Base-by-base conservation (phyloP, 768 basidiomycete species). In the Trametes sanguinea region DNA sequence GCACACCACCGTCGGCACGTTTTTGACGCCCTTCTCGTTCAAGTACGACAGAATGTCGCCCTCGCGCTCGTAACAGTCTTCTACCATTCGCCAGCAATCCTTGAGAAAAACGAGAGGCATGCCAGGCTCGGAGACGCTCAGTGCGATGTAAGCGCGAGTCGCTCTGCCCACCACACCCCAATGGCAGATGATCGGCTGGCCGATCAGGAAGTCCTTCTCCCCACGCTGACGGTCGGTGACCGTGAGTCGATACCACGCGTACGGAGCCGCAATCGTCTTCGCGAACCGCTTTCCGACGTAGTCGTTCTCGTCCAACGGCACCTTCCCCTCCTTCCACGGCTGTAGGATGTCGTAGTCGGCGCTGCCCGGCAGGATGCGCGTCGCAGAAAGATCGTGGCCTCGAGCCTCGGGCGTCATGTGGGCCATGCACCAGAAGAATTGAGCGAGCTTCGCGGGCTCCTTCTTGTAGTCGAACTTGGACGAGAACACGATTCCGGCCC, bases 11-110 rank as follows among this genome's bases (percentile, higher is more conserved):
- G 62, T 63, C 1, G 62, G 62, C 1, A 63, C 29, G 51, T 50
- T 11, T 9, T 32, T 2, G 9, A 30, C 48, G 2, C 30, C 48
- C 4, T 50, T 16, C 29, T 11, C 27, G n/a, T 55, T 39, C 16
- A 67, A 54, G 6, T 51, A 8, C 29, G 40, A 8, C 6, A 60
- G 51, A 1, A 56, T 42, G 2, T 53, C 57, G 2, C 63, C 57
- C 50, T 67, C 66, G 16, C 46, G 22, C 37, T 48, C 11, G 14
- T 54, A 32, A 1, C 7, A 32, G 11, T 10, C 9, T 2, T 37
- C 11, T 11, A 29, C 46, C 13, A 55, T 35, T 0, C 62, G 60
- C 66, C 66, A 67, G 7, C 47, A 39, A 40, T 67, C 66, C 57
- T 64, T 67, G 27, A 67, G 43, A 13, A 54, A 67, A 0, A 64